A percentile compares a stretch with the other conserved stretches of the same genome.
These are phyloP conservation scores for Chionographis japonica DNA, from an alignment of 106 monocot species.

Conservation along the genomic window DNA sequence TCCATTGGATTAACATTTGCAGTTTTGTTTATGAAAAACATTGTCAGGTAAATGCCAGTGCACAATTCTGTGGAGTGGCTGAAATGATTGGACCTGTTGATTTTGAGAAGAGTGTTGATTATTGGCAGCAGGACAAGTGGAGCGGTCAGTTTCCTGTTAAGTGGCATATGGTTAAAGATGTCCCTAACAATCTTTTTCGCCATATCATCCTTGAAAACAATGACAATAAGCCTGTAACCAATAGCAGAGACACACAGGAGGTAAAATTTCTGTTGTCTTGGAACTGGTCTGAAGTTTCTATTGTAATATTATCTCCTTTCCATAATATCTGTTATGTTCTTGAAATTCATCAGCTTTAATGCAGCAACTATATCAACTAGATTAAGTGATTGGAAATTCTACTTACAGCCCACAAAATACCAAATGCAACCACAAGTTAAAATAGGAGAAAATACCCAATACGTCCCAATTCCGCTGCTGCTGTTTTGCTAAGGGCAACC, in stretches of 20 bases:
- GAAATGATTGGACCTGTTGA: constrained; percentile 91
- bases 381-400: too few relatives aligned
- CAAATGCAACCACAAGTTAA: too few relatives aligned
- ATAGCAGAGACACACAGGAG: constrained; percentile 98
- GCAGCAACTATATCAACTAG: too few relatives aligned
- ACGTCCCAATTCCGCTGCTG: too few relatives aligned
- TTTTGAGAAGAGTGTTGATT: constrained; percentile 90
- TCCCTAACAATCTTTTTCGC: constrained; percentile 75
- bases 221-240: constrained; percentile 93
- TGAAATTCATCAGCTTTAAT: too few relatives aligned
- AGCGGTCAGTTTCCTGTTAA: constrained; percentile 83
- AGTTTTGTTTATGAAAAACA: not conserved
- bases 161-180: constrained; percentile 91
- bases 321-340: too few relatives aligned
- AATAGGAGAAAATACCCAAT: too few relatives aligned
- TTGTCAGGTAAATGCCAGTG: constrained; percentile 65
- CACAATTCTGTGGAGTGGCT: constrained; percentile 91
- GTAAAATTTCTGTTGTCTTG: constrained; percentile 16
- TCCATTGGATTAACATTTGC: not conserved
- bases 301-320: too few relatives aligned
- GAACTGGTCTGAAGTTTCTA: too few relatives aligned
- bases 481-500: too few relatives aligned
- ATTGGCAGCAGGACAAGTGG: constrained; percentile 97
- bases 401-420: too few relatives aligned
- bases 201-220: constrained; percentile 92